Conservation (phyloP, 2,329 filamentous ascomycete genomes). For the Verticillium nonalfalfae region DNA sequence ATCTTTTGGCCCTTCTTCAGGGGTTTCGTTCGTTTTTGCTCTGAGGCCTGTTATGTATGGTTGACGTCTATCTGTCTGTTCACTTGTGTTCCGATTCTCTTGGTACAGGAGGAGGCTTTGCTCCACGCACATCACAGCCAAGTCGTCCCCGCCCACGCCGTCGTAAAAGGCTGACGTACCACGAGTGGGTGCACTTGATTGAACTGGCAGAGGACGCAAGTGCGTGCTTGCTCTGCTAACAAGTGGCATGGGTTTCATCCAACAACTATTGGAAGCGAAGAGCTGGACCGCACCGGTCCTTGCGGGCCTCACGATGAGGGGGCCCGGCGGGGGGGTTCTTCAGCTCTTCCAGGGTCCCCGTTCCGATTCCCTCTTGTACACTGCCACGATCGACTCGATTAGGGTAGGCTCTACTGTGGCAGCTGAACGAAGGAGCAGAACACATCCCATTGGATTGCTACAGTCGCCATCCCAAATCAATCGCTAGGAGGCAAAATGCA, state of each 20-base stretch:
- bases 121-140: too few relatives aligned
- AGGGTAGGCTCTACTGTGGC: neutral
- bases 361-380: neutral
- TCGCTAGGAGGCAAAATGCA: neutral
- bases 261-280: too few relatives aligned
- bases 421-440: neutral
- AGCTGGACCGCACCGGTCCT: neutral
- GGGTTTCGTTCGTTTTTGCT: neutral
- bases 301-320: neutral
- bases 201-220: too few relatives aligned
- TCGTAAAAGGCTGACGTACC: too few relatives aligned
- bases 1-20: neutral
- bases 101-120: too few relatives aligned
- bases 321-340: neutral
- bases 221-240: too few relatives aligned
- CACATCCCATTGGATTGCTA: neutral
- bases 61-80: too few relatives aligned
- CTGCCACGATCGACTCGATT: neutral
- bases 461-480: neutral
- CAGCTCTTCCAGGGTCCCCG: neutral
- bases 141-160: too few relatives aligned
- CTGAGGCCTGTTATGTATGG: neutral
- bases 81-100: too few relatives aligned
- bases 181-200: too few relatives aligned
- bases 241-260: too few relatives aligned